phyloP scores from a whole-genome alignment of 345 rosid species.

The Viola odorata region DNA sequence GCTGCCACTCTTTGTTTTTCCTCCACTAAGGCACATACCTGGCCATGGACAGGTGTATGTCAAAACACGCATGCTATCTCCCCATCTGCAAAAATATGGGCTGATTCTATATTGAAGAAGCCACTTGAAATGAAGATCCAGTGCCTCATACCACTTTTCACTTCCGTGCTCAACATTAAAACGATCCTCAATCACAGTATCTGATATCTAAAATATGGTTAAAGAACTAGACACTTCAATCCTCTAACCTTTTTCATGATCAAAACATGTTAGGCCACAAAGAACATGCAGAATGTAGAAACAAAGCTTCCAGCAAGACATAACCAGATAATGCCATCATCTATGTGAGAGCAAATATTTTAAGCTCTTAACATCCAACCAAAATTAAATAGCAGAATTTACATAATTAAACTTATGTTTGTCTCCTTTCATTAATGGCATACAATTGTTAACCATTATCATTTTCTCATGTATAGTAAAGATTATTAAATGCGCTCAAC shows the following conservation, averaged over 20 bases:
- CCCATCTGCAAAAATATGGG: constrained; percentile 95
- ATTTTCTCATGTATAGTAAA: too few relatives aligned
- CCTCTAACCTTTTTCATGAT: neutral
- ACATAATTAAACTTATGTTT: too few relatives aligned
- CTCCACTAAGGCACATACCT: constrained; percentile 43
- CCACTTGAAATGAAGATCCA: constrained; percentile 90
- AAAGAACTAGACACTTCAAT: constrained; percentile 21
- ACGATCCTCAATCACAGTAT: constrained; percentile 93
- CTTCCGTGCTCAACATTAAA: constrained; percentile 85
- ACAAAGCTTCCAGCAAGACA: too few relatives aligned
- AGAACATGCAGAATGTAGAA: too few relatives aligned
- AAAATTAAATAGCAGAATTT: too few relatives aligned
- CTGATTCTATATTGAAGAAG: constrained; percentile 89
- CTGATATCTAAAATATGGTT: constrained; percentile 58
- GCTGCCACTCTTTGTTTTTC: neutral
- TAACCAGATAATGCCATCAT: too few relatives aligned
- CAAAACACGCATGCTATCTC: constrained; percentile 90
- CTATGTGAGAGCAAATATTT: too few relatives aligned
- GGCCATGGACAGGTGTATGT: constrained; percentile 98
- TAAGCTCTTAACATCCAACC: too few relatives aligned
- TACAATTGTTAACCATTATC: too few relatives aligned
- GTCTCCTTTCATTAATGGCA: too few relatives aligned
- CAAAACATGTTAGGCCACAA: neutral
- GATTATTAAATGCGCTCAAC: too few relatives aligned
- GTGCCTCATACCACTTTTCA: constrained; percentile 69